Evolutionary conservation across 2,329 filamentous ascomycete genomes (phyloP).

Genomic region (Claviceps humidiphila): DNA sequence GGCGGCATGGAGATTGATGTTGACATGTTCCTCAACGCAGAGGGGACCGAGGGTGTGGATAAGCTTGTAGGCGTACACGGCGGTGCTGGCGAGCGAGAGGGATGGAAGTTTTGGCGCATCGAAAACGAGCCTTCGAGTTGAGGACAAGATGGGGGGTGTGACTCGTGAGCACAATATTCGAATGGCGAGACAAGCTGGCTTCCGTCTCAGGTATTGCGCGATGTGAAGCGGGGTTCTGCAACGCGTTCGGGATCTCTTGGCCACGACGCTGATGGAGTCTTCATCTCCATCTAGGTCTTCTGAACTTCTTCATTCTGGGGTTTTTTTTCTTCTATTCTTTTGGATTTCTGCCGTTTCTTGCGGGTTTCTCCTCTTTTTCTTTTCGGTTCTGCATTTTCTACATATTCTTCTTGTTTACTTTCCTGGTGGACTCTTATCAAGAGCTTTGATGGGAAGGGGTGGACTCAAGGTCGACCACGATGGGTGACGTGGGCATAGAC

Average conservation of each 20-base stretch:
- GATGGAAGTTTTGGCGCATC: constrained; percentile 78
- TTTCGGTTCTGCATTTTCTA: not conserved
- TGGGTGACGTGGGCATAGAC: not conserved
- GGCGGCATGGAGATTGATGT: constrained; percentile 88
- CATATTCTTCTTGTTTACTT: not conserved
- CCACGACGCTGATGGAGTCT: no score
- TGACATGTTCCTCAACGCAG: constrained; percentile 67
- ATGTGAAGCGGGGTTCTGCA: no score
- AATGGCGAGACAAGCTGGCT: no score
- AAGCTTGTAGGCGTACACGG: constrained; percentile 69
- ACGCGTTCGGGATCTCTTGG: no score
- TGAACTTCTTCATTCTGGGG: no score
- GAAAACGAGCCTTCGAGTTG: constrained; percentile 26
- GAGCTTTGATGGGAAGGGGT: no score
- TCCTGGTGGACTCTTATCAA: no score
- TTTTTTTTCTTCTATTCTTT: not conserved
- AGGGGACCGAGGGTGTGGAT: constrained; percentile 77
- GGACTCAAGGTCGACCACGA: no score
- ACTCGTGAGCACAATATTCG: not conserved
- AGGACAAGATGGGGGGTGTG: not conserved
- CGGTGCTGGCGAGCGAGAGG: constrained; percentile 54
- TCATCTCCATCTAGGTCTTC: no score
- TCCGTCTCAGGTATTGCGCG: no score
- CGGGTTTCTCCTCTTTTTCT: not conserved
- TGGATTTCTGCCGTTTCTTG: not conserved